Evolutionary conservation across 495 filamentous ascomycete species (phyloP).

Genomic region (Tuber brumale): DNA sequence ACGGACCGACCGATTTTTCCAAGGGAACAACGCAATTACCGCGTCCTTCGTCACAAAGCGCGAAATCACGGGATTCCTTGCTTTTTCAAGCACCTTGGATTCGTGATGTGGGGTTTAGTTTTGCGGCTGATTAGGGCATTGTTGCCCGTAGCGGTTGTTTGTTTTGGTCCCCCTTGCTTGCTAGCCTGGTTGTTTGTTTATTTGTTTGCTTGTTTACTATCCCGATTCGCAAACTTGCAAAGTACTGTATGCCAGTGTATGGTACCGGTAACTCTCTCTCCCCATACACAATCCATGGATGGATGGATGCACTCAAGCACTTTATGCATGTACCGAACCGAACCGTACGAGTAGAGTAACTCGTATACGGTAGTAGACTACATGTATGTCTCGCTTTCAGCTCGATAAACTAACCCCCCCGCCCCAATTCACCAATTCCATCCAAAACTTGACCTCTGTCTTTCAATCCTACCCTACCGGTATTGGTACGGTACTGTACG

Average conservation of each 20-base stretch:
- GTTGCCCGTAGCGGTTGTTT: background rate
- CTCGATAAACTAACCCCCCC: background rate
- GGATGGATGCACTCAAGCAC: background rate
- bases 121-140: background rate
- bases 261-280: background rate
- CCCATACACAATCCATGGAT: background rate
- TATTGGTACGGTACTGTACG: background rate
- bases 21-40: background rate
- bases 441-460: background rate
- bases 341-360: no score
- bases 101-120: constrained; percentile 1
- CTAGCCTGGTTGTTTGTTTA: background rate
- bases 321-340: background rate
- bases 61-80: constrained; percentile 2
- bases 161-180: background rate
- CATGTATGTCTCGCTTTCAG: constrained; percentile 1
- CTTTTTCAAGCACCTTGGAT: background rate
- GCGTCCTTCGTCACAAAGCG: background rate
- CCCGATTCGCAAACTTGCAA: background rate
- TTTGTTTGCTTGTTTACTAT: background rate
- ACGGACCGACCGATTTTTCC: background rate
- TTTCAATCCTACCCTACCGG: background rate
- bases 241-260: no score
- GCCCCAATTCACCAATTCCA: background rate
- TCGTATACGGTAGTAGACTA: no score